A percentile compares a stretch with the other conserved stretches of the same genome.
Conservation (phyloP, 2,329 filamentous ascomycete genomes). For the Beauveria rudraprayagi region DNA sequence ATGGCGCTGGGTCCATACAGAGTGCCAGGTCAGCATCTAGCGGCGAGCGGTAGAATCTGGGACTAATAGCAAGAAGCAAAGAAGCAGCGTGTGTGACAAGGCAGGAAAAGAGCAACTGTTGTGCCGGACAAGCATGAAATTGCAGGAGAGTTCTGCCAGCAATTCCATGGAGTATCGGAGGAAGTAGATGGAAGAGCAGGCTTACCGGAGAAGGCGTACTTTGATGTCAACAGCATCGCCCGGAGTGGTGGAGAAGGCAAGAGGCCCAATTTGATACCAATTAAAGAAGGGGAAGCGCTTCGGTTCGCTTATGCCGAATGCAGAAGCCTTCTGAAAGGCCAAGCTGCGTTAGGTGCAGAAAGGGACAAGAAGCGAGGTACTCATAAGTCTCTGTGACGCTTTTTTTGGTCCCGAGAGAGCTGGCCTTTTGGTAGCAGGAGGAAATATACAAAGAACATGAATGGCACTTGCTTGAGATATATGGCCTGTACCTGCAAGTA, state of each 20-base stretch:
- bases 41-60: background rate
- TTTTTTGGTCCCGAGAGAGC: too few species aligned
- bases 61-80: conserved; percentile 13
- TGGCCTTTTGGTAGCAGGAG: background rate
- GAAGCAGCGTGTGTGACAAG: conserved; percentile 9
- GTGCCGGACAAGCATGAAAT: background rate
- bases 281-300: background rate
- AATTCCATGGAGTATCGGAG: background rate
- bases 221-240: background rate
- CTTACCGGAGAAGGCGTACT: conserved; percentile 6
- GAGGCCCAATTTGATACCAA: background rate
- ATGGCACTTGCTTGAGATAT: background rate
- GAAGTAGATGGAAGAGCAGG: background rate
- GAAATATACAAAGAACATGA: background rate
- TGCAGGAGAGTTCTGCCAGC: conserved; percentile 12
- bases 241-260: background rate
- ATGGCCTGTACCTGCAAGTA: background rate
- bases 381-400: background rate
- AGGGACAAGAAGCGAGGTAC: background rate
- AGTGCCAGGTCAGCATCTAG: background rate
- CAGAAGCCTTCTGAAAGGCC: conserved; percentile 4
- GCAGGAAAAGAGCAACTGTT: conserved; percentile 21
- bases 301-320: background rate
- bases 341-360: background rate
- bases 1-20: background rate